Evolutionary conservation across 2,329 filamentous ascomycete species (phyloP).

Genomic region (Arthrobotrys sinensis): DNA sequence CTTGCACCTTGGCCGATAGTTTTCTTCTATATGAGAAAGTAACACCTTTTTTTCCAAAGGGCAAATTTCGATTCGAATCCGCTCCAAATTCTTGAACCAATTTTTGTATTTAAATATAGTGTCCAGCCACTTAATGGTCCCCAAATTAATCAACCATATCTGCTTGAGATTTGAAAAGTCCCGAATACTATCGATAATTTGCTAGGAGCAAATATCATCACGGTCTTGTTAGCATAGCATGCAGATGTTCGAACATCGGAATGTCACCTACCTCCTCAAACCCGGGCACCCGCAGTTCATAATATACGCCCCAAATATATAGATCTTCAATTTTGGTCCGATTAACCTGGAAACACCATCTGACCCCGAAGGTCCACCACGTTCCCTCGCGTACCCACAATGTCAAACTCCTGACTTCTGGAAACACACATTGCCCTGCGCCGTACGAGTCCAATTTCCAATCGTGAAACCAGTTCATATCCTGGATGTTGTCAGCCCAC

Average conservation of each 20-base stretch:
- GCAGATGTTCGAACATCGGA: too few species aligned
- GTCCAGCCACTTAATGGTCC: not conserved
- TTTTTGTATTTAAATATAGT: not conserved
- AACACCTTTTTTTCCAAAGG: not conserved
- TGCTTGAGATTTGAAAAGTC: not conserved
- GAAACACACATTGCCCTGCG: not conserved
- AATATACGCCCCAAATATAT: not conserved
- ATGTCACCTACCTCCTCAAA: not conserved
- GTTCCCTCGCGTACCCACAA: not conserved
- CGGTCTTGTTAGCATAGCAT: too few species aligned
- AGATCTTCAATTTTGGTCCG: not conserved
- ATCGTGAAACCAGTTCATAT: not conserved
- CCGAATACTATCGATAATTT: too few species aligned
- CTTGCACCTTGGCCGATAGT: not conserved
- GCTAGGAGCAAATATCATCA: too few species aligned
- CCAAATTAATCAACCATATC: not conserved
- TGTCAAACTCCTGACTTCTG: not conserved
- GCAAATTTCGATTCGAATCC: not conserved
- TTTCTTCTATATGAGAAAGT: not conserved
- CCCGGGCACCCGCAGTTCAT: not conserved
- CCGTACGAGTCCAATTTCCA: not conserved
- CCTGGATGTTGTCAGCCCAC: not conserved
- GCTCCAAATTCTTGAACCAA: not conserved
- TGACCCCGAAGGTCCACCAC: not conserved
- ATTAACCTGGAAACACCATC: not conserved